Evolutionary conservation across 192 early-diverging fungal species (phyloP).

Genomic region (Gaertneriomyces semiglobifer): DNA sequence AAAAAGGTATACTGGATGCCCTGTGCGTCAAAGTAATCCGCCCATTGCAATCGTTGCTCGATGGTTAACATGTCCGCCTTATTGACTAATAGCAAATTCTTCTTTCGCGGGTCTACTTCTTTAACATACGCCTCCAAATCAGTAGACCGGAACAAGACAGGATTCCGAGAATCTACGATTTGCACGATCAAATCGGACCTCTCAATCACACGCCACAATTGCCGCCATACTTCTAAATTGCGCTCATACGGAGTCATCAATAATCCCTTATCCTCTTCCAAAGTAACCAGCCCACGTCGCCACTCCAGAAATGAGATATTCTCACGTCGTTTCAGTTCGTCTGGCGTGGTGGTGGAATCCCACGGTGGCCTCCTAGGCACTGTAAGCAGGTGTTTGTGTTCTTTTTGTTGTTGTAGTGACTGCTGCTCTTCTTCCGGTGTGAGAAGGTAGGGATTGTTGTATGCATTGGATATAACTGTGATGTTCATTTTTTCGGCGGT

Average conservation of each 20-base stretch:
- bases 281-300: constrained; percentile 69
- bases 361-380: constrained; percentile 85
- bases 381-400: constrained; percentile 69
- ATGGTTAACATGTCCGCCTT: constrained; percentile 97
- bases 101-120: constrained; percentile 83
- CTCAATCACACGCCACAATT: constrained; percentile 98
- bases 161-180: constrained; percentile 98
- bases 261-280: constrained; percentile 91
- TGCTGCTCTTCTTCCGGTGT: constrained; percentile 73
- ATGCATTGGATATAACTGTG: constrained; percentile 68
- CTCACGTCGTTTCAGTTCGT: constrained; percentile 77
- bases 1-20: constrained; percentile 90
- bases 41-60: constrained; percentile 79
- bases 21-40: constrained; percentile 79
- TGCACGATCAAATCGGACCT: constrained; percentile 93
- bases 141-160: constrained; percentile 80
- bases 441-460: constrained; percentile 79
- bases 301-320: constrained; percentile 87
- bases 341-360: constrained; percentile 77
- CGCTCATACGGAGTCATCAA: constrained; percentile 97
- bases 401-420: constrained; percentile 71
- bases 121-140: constrained; percentile 90
- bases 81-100: constrained; percentile 89
- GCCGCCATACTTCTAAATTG: constrained; percentile 98
- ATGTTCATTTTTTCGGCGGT: constrained; percentile 79